phyloP scores from a whole-genome alignment of 2,329 filamentous ascomycete species.

The Keithomyces neogunnii region DNA sequence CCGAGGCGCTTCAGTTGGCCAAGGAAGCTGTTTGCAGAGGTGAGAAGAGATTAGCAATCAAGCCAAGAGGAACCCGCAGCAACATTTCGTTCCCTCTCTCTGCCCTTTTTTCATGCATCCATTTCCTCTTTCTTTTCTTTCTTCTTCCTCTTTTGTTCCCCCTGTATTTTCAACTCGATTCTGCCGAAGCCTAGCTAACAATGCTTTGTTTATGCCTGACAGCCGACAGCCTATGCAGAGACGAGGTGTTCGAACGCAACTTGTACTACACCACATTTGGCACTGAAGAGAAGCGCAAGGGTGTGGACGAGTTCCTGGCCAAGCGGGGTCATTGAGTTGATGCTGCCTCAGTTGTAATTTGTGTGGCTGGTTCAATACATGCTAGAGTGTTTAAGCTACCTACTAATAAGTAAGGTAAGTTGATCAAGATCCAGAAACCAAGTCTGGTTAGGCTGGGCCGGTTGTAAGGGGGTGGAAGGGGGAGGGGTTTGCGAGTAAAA shows the following conservation, averaged over 20 bases:
- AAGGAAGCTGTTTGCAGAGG: slow-evolving; percentile 22
- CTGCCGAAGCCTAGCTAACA: background rate
- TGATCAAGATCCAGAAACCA: no score
- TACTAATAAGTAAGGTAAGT: no score
- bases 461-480: background rate
- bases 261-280: slow-evolving; percentile 28
- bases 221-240: slow-evolving; percentile 18
- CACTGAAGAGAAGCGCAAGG: slow-evolving; percentile 19
- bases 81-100: no score
- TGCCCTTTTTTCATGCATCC: no score
- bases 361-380: background rate
- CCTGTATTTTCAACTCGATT: background rate
- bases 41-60: slow-evolving; percentile 5
- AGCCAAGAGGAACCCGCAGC: background rate
- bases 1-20: slow-evolving; percentile 17
- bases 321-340: slow-evolving; percentile 8
- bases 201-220: background rate
- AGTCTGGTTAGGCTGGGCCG: background rate
- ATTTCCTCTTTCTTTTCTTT: background rate
- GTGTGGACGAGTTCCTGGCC: slow-evolving; percentile 20
- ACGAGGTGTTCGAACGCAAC: slow-evolving; percentile 24
- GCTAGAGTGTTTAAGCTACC: background rate
- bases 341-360: background rate
- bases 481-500: background rate
- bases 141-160: background rate